These are phyloP conservation scores for Austroboletus eburneus DNA, from an alignment of 768 basidiomycete genomes.

Conservation along the genomic window DNA sequence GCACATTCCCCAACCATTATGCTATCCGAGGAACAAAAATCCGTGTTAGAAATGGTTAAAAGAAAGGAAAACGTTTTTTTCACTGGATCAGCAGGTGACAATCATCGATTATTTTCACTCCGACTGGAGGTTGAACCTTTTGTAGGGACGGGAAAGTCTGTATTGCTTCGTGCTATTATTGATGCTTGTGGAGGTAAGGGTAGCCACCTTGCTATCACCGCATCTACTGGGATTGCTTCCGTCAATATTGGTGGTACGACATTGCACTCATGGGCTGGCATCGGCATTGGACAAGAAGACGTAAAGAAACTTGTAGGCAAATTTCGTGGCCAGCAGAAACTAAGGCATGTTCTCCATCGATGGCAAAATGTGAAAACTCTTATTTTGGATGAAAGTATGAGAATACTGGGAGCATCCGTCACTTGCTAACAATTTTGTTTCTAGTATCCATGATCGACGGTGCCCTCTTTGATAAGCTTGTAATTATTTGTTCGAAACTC, in stretches of 20 bases:
- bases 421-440: neutral
- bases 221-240: constrained; percentile 75
- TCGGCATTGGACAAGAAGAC: constrained; percentile 64
- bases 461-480: constrained; percentile 75
- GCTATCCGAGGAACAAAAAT: constrained; percentile 51
- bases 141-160: constrained; percentile 78
- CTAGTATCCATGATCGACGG: constrained; percentile 91
- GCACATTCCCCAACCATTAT: constrained; percentile 19
- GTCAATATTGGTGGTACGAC: constrained; percentile 81
- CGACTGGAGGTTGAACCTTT: constrained; percentile 2
- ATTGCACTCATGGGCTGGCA: constrained; percentile 79
- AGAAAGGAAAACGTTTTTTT: constrained; percentile 72
- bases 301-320: constrained; percentile 52
- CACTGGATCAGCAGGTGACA: constrained; percentile 72
- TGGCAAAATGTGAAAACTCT: constrained; percentile 64
- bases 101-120: neutral
- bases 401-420: neutral
- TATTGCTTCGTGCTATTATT: constrained; percentile 75
- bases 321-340: constrained; percentile 40
- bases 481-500: constrained; percentile 32
- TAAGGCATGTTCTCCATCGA: constrained; percentile 42
- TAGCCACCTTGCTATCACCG: constrained; percentile 63
- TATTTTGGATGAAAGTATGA: constrained; percentile 82
- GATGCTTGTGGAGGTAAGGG: constrained; percentile 36
- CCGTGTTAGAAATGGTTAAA: constrained; percentile 50